Base-by-base conservation (phyloP, 805 yeast genomes). In the Kregervanrija pseudodelftensis region DNA sequence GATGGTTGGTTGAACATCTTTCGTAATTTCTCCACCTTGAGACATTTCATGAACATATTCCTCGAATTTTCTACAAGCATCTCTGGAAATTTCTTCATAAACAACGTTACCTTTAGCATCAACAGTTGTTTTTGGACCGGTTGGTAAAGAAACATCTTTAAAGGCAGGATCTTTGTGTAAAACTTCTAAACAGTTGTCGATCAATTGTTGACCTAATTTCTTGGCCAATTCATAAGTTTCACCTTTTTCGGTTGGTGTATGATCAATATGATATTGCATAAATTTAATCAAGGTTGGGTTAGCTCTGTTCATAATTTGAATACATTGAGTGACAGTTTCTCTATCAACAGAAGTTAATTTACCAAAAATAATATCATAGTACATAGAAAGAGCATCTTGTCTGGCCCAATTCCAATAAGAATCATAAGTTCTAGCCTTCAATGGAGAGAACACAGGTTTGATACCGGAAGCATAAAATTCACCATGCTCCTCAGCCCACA, bases 361-460 rank as follows among this genome's bases (percentile, higher is more conserved):
- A 65, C 99, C 99, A 66, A 93, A 95, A 56, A 93, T 89, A 59
- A 93, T 89, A 68, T 93, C 97, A 64, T 79, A 93, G 71, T 86
- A 93, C 87, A 93, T 83, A 41, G 89, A 79, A 56, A 93, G 72
- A 49, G 93, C 85, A 65, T 93, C 96, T 73, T 93, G 99, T 68
- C 97, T 86, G 40, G 98, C 97, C 99, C 99, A 93, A 69, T 95
- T 95, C 99, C 99, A 93, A 69, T 90, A 89, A 16, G 97, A 89
- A 69, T 93, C 98, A 67, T 91, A 93, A 44, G 84, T 81, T 73
- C 99, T 85, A 30, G 97, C 95, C 73, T 93, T 93, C 69, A 85
- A 77, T 50, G 91, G 76, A 31, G 96, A 85, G 71, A 93, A 93
- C 4, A 83, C 80, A 36, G 98, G 96, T 54, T 81, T 73, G 58